These are phyloP conservation scores for Penicillium tannophilum DNA, from an alignment of 495 filamentous ascomycete species.

Conservation along the genomic window DNA sequence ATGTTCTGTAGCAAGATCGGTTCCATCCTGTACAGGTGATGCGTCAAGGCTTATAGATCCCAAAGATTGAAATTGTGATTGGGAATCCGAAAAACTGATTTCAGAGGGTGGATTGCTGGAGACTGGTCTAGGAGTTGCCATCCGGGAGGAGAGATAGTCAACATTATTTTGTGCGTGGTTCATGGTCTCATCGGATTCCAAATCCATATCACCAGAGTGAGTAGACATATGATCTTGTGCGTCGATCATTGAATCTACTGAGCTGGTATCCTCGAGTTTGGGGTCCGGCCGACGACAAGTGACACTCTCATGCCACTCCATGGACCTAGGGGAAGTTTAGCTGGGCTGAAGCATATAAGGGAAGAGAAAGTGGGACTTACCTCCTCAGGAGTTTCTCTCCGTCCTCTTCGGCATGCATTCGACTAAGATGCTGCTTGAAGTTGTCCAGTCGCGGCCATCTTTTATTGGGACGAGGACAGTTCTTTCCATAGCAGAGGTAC, in stretches of 20 bases:
- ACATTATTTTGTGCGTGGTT: slow-evolving; percentile 6
- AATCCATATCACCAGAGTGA: slow-evolving; percentile 17
- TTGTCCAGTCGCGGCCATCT: slow-evolving; percentile 90
- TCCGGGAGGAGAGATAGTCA: slow-evolving; percentile 11
- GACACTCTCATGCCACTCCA: slow-evolving; percentile 43
- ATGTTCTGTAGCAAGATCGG: not conserved
- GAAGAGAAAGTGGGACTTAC: slow-evolving; percentile 39
- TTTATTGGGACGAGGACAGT: slow-evolving; percentile 70
- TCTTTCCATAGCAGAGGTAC: slow-evolving; percentile 66
- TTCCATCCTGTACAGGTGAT: slow-evolving; percentile 4
- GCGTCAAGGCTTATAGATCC: not conserved
- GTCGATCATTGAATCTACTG: slow-evolving; percentile 12
- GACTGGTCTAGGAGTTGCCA: not conserved
- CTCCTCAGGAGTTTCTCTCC: slow-evolving; percentile 52
- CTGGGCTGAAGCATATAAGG: not conserved
- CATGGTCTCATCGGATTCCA: slow-evolving; percentile 2
- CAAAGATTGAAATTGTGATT: slow-evolving; percentile 10
- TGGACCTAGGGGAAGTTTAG: slow-evolving; percentile 28
- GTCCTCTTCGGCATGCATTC: slow-evolving; percentile 69
- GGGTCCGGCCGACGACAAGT: slow-evolving; percentile 10
- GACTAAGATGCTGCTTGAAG: slow-evolving; percentile 80
- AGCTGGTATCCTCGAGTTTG: slow-evolving; percentile 11
- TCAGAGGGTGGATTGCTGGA: slow-evolving; percentile 1
- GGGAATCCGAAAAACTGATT: not conserved
- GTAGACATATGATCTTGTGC: slow-evolving; percentile 18